Evolutionary conservation across 2,329 filamentous ascomycete genomes (phyloP).

Genomic region (Raffaelea ambrosiae): DNA sequence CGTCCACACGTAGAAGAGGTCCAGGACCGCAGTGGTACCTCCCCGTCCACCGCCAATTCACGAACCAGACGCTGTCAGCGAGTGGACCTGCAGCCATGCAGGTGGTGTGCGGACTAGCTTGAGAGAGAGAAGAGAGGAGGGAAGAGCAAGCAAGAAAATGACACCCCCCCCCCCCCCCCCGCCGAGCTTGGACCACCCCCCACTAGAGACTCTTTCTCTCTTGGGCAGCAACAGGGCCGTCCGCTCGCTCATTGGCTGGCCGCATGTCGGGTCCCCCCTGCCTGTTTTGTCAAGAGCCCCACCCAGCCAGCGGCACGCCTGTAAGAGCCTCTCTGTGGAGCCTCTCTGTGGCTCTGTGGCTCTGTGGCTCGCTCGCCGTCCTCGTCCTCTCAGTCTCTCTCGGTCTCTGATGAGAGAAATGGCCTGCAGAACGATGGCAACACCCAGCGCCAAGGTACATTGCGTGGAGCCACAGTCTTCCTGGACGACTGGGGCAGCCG

Average conservation of each 20-base stretch:
- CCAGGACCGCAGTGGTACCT: neutral
- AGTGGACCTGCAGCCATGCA: constrained; percentile 11
- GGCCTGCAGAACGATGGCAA: too few relatives aligned
- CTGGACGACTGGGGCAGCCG: too few relatives aligned
- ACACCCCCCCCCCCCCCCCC: neutral
- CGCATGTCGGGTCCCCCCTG: too few relatives aligned
- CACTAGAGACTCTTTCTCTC: neutral
- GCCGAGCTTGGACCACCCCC: neutral
- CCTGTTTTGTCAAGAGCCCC: too few relatives aligned
- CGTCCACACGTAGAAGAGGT: too few relatives aligned
- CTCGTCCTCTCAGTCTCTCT: neutral
- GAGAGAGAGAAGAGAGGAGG: neutral
- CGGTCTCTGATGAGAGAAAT: too few relatives aligned
- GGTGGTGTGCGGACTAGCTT: constrained; percentile 4
- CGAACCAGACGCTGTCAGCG: constrained; percentile 7
- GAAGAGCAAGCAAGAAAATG: neutral
- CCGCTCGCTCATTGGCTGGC: neutral
- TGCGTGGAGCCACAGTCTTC: too few relatives aligned
- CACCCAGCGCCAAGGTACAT: too few relatives aligned
- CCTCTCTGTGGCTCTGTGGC: neutral
- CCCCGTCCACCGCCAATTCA: neutral
- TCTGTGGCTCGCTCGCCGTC: neutral
- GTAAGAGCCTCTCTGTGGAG: too few relatives aligned
- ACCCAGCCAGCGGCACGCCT: too few relatives aligned
- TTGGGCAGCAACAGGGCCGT: neutral